Base-by-base conservation (phyloP, 176 grass and related monocot genomes). In the Coix lacrymajobi region DNA sequence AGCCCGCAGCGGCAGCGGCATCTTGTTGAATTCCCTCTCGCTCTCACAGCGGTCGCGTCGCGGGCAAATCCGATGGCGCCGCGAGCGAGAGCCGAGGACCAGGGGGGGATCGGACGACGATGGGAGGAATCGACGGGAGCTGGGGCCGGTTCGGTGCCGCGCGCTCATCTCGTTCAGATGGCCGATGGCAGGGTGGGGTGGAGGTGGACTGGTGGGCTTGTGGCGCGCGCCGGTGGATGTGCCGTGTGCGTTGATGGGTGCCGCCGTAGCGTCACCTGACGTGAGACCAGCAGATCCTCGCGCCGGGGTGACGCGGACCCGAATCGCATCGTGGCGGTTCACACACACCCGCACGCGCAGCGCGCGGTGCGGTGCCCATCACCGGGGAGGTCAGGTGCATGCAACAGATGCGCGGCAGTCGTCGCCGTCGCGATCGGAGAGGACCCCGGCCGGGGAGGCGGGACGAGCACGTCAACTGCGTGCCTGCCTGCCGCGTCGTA, bases 251-350 rank as follows among this genome's bases (percentile, higher is more conserved):
- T 54, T 20, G 74, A 9, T 24, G 74, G 75, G 36, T 17, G 12
- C 24, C 2, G 37, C 40, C 14, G 4, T 19, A 2, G 48, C 48
- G 46, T n/a, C 76, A 22, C 39, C 39, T 33, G 60, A 79, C 76
- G 40, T 15, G 75, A 41, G 75, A 20, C 33, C 33, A n/a, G n/a
- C n/a, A 37, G 28, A 73, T 60, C 64, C 33, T 14, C 54, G 11
- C 54, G 8, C 3, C n/a, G n/a, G 4, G 16, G 10, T 1, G 34
- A 6, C 33, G 30, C 62, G 3, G 77, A 67, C 62, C 7, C 33
- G 33, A 22, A 80, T 36, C 62, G 62, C 77, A 67, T 79, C 76
- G 76, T 29, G 20, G 62, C 32, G 32, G 20, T 75, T 75, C 72
- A 75, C 46, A n/a, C n/a, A n/a, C n/a, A 2, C 20, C 52, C 7